A percentile compares a stretch with the other conserved stretches of the same genome.
These are phyloP conservation scores for Ustilago esculenta DNA, from an alignment of 1,284 basidiomycete genomes.

Conservation along the genomic window DNA sequence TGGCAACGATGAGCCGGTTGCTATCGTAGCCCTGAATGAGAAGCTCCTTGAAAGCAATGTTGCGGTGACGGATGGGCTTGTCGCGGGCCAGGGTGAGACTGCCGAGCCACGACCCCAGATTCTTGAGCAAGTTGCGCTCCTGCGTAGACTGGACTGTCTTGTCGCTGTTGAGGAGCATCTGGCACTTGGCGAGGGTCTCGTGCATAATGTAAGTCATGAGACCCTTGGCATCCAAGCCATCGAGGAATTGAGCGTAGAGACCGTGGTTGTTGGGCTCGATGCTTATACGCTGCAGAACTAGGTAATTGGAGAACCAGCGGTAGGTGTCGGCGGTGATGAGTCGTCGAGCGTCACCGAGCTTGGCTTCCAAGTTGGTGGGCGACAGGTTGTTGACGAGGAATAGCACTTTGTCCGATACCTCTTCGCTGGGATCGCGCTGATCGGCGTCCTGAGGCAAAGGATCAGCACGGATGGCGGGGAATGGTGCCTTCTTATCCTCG, in stretches of 20 bases:
- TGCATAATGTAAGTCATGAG: slow-evolving; percentile 77
- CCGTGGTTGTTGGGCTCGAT: slow-evolving; percentile 97
- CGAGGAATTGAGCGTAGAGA: slow-evolving; percentile 91
- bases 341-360: slow-evolving; percentile 61
- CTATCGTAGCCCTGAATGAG: slow-evolving; percentile 94
- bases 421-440: slow-evolving; percentile 77
- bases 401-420: slow-evolving; percentile 89
- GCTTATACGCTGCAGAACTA: slow-evolving; percentile 93
- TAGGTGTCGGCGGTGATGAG: slow-evolving; percentile 57
- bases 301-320: slow-evolving; percentile 95
- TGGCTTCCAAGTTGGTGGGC: slow-evolving; percentile 87
- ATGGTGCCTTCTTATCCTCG: slow-evolving; percentile 66
- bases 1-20: slow-evolving; percentile 89
- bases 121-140: slow-evolving; percentile 89
- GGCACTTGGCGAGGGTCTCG: slow-evolving; percentile 81
- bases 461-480: slow-evolving; percentile 68
- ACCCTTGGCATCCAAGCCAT: slow-evolving; percentile 72
- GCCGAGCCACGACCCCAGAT: slow-evolving; percentile 94
- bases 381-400: slow-evolving; percentile 99
- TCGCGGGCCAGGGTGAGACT: slow-evolving; percentile 90
- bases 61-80: slow-evolving; percentile 89
- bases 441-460: slow-evolving; percentile 66
- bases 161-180: slow-evolving; percentile 92
- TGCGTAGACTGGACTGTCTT: slow-evolving; percentile 82
- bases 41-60: slow-evolving; percentile 94